These are phyloP conservation scores for Pichia occidentalis DNA, from an alignment of 805 yeast species.

Conservation along the genomic window DNA sequence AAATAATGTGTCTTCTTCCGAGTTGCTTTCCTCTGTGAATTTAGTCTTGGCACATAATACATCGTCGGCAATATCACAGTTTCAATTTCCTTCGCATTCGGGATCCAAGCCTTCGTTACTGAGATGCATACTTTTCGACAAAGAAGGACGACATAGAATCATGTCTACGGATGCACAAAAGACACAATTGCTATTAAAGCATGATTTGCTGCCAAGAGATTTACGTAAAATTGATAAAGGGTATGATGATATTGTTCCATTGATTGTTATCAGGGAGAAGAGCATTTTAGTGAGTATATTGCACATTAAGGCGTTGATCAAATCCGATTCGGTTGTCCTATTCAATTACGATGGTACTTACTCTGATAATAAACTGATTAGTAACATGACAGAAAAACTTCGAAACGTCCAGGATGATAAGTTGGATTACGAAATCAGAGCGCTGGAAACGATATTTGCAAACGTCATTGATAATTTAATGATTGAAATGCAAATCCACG, in stretches of 20 bases:
- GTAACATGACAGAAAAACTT: constrained; percentile 36
- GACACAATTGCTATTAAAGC: constrained; percentile 36
- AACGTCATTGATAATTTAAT: constrained; percentile 72
- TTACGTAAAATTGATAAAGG: constrained; percentile 44
- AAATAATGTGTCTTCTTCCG: constrained; percentile 1
- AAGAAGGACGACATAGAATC: constrained; percentile 36
- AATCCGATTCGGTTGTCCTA: constrained; percentile 45
- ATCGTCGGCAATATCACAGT: constrained; percentile 7
- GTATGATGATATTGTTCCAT: constrained; percentile 49
- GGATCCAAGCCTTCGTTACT: constrained; percentile 16
- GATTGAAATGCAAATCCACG: constrained; percentile 82
- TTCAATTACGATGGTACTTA: constrained; percentile 42
- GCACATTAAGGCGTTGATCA: constrained; percentile 46
- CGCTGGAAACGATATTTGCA: constrained; percentile 79
- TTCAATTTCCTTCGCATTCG: constrained; percentile 7
- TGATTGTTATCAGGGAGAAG: constrained; percentile 41
- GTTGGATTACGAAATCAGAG: constrained; percentile 84
- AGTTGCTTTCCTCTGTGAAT: constrained; percentile 4
- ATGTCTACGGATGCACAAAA: constrained; percentile 41
- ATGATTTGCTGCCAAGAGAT: constrained; percentile 47
- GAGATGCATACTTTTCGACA: constrained; percentile 45
- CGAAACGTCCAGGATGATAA: constrained; percentile 28
- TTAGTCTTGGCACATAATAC: constrained; percentile 9
- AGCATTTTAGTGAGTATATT: constrained; percentile 42
- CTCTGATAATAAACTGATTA: constrained; percentile 38